Base-by-base conservation (phyloP, 805 yeast genomes). In the Wickerhamomyces rabaulensis region DNA sequence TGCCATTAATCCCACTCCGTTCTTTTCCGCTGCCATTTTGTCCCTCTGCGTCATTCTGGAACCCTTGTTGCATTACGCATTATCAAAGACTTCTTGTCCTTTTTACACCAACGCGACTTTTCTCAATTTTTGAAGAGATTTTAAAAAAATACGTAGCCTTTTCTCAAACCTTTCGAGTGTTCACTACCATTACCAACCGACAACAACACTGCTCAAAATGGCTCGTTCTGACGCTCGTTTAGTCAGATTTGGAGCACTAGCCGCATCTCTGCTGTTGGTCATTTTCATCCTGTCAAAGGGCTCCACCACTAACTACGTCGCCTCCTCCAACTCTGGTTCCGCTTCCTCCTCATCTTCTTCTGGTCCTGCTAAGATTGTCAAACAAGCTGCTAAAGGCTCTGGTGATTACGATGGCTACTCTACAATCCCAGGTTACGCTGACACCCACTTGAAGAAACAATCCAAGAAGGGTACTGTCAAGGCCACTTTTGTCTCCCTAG, bases 401-500 rank as follows among this genome's bases (percentile, higher is more conserved):
- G 53, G 47, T 39, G 39, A 44, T 23, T 53, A 45, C 35, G 26
- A 45, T 12, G 49, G 42, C n/a, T 41, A 39, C 21, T 44, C 48
- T 15, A 47, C 40, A 12, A 40, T 43, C 13, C 48, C 51, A 22
- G 53, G 53, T 17, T 50, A 40, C 33, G 51, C 41, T 6, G 55
- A 52, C 21, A 44, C 49, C 26, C 52, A 55, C 2, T 43, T 52
- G 39, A 56, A 55, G 51, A 57, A 58, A 48, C 54, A 50, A 47
- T 31, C 52, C n/a, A 48, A 47, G 29, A 58, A 50, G 53, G 64
- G 62, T 33, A 50, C 53, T 12, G 61, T 58, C 39, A 81, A 78
- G 54, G 92, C 90, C 7, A 75, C 87, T 1, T 74, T 87, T 56
- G 78, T 84, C 51, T 78, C 87, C 4, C 68, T 87, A 25, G 88